These are phyloP conservation scores for Lactarius sanguifluus DNA, from an alignment of 768 basidiomycete species.

Conservation along the genomic window DNA sequence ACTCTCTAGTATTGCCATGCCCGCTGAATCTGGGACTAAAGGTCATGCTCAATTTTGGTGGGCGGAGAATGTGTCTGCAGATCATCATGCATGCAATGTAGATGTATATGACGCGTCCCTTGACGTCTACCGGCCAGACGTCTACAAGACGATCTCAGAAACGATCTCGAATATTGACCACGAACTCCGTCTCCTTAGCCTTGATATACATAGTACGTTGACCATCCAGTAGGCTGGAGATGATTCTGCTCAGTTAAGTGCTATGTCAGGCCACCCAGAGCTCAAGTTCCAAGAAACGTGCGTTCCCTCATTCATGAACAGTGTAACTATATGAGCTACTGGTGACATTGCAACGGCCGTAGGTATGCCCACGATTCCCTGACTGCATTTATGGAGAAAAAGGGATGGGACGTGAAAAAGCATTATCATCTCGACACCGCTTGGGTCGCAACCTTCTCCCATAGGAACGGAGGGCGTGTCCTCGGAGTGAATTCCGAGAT, in stretches of 20 bases:
- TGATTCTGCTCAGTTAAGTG: slow-evolving; percentile 4
- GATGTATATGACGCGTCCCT: slow-evolving; percentile 20
- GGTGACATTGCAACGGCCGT: not conserved
- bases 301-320: slow-evolving; percentile 12
- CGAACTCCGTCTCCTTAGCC: slow-evolving; percentile 59
- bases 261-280: slow-evolving; percentile 62
- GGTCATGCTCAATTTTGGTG: slow-evolving; percentile 25
- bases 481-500: slow-evolving; percentile 82
- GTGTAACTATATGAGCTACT: not conserved
- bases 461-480: slow-evolving; percentile 64
- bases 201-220: slow-evolving; percentile 67
- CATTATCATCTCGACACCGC: slow-evolving; percentile 69
- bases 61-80: slow-evolving; percentile 12
- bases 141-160: slow-evolving; percentile 38
- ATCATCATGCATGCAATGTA: slow-evolving; percentile 21
- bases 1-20: not conserved
- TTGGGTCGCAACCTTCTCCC: slow-evolving; percentile 67
- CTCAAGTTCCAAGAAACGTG: slow-evolving; percentile 69
- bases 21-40: not conserved
- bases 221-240: not conserved
- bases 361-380: slow-evolving; percentile 73
- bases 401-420: slow-evolving; percentile 62
- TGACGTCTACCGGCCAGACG: slow-evolving; percentile 24
- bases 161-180: slow-evolving; percentile 52
- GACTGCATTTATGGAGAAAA: slow-evolving; percentile 62